These are phyloP conservation scores for Wakefieldia striispora DNA, from an alignment of 768 basidiomycete genomes.

Conservation along the genomic window DNA sequence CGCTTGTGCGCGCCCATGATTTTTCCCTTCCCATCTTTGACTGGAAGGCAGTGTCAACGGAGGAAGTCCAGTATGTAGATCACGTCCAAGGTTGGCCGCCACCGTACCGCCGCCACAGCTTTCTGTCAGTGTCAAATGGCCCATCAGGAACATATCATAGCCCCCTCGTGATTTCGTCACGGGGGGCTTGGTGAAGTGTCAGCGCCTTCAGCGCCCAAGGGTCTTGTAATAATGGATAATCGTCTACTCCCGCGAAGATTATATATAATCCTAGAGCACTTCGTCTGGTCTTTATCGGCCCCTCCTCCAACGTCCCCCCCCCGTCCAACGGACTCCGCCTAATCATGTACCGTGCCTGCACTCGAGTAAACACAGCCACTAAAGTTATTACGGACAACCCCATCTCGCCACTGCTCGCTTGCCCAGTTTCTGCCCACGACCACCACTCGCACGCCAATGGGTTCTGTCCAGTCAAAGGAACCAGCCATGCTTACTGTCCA, in stretches of 20 bases:
- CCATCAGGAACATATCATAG: background rate
- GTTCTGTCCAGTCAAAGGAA: constrained; percentile 42
- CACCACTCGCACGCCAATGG: constrained; percentile 21
- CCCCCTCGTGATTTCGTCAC: background rate
- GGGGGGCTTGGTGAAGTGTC: background rate
- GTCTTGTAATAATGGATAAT: background rate
- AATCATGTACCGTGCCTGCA: constrained; percentile 5
- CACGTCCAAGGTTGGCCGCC: too few species aligned
- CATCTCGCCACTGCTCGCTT: constrained; percentile 7
- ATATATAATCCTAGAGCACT: constrained; percentile 5
- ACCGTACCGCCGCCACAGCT: too few species aligned
- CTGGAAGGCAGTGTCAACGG: too few species aligned
- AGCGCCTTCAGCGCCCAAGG: background rate
- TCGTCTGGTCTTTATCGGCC: background rate
- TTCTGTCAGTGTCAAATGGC: too few species aligned
- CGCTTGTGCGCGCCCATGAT: too few species aligned
- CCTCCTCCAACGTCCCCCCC: background rate
- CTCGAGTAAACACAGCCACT: background rate
- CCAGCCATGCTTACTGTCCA: constrained; percentile 40
- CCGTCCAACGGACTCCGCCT: too few species aligned
- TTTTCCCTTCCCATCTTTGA: too few species aligned
- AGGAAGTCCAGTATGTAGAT: too few species aligned
- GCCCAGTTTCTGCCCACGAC: constrained; percentile 14
- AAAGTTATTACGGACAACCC: background rate
- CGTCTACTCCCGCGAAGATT: background rate